Conservation (phyloP, 2,329 filamentous ascomycete genomes). For the Coleophoma crateriformis region DNA sequence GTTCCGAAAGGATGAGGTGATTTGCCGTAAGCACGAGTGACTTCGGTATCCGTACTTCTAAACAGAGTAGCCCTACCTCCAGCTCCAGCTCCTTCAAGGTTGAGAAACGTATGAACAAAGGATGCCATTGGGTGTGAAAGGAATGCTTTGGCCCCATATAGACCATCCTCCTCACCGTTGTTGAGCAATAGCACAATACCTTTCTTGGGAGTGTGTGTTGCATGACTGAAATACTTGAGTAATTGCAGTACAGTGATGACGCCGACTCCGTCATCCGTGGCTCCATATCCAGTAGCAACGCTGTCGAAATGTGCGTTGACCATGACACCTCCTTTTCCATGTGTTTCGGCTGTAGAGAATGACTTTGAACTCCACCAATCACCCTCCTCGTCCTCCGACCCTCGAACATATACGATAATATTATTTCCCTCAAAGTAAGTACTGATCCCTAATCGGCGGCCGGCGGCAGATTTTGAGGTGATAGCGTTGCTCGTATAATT, state of each 20-base stretch:
- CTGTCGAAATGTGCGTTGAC: slow-evolving; percentile 92
- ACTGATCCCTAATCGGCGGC: slow-evolving; percentile 30
- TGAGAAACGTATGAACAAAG: slow-evolving; percentile 83
- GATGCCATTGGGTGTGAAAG: slow-evolving; percentile 75
- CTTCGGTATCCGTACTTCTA: slow-evolving; percentile 79
- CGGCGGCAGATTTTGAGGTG: slow-evolving; percentile 27
- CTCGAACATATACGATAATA: slow-evolving; percentile 85
- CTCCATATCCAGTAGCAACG: slow-evolving; percentile 86
- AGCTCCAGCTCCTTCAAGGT: slow-evolving; percentile 90
- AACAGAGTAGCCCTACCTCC: slow-evolving; percentile 86
- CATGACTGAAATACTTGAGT: slow-evolving; percentile 75
- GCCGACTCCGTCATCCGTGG: slow-evolving; percentile 89
- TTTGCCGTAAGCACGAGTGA: slow-evolving; percentile 71
- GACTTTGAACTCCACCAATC: slow-evolving; percentile 62
- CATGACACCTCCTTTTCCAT: slow-evolving; percentile 70
- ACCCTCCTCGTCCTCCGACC: slow-evolving; percentile 65
- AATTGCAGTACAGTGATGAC: slow-evolving; percentile 83
- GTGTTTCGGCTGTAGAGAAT: slow-evolving; percentile 35
- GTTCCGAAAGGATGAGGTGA: slow-evolving; percentile 75
- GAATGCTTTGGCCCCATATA: slow-evolving; percentile 83
- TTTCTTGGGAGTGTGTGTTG: slow-evolving; percentile 66
- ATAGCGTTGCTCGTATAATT: slow-evolving; percentile 68
- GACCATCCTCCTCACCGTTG: slow-evolving; percentile 90
- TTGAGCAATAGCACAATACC: slow-evolving; percentile 85
- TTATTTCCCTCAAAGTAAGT: slow-evolving; percentile 93